Evolutionary conservation across 2,329 filamentous ascomycete species (phyloP).

Genomic region (Colletotrichum sp.): DNA sequence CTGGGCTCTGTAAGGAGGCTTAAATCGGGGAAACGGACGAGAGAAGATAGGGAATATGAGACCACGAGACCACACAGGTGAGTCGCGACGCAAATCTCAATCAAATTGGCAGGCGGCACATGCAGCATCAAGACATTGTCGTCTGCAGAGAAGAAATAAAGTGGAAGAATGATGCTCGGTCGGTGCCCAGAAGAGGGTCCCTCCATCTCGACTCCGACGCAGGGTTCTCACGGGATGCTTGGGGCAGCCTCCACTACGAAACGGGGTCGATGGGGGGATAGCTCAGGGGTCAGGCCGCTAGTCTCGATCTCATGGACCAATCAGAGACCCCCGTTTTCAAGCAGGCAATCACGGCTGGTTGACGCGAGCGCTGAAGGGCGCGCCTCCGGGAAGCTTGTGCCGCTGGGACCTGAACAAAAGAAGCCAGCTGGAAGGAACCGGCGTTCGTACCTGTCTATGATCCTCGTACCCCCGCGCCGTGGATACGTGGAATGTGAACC

Average conservation of each 20-base stretch:
- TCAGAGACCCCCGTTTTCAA: background rate
- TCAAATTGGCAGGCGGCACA: background rate
- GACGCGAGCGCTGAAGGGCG: background rate
- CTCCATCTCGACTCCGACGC: background rate
- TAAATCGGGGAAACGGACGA: background rate
- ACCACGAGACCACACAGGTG: background rate
- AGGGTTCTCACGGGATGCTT: background rate
- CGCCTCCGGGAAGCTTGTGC: background rate
- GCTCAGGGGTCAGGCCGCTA: background rate
- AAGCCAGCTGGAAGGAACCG: slow-evolving; percentile 4
- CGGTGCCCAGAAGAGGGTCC: background rate
- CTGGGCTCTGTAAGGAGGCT: background rate
- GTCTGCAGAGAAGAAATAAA: background rate
- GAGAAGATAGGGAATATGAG: background rate
- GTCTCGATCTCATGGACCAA: background rate
- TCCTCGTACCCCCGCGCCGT: background rate
- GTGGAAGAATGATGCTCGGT: background rate
- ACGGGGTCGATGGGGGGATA: background rate
- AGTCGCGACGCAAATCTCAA: background rate
- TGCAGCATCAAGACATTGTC: background rate
- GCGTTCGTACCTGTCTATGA: background rate
- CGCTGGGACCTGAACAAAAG: background rate
- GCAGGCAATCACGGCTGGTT: background rate
- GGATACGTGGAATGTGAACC: background rate
- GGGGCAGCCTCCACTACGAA: background rate